Conservation (phyloP, 1,139 yeast species). For the Sugiyamaella neomexicana region DNA sequence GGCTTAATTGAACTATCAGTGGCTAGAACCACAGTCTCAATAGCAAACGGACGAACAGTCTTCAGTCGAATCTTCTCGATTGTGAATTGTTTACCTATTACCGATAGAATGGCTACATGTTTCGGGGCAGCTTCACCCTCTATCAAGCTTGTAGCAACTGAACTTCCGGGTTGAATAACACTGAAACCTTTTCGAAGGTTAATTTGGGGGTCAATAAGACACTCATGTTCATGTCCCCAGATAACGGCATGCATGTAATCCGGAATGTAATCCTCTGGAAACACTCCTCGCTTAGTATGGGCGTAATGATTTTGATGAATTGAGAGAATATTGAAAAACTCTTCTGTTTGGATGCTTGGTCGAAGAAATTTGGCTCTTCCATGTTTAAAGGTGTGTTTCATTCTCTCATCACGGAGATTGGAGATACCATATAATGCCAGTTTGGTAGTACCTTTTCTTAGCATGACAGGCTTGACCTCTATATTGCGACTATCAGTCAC, state of each 20-base stretch:
- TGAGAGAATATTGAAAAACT: constrained; percentile 83
- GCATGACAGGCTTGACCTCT: constrained; percentile 70
- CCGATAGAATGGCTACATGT: constrained; percentile 66
- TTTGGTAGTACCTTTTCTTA: constrained; percentile 79
- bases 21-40: constrained; percentile 61
- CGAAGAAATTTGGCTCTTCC: constrained; percentile 76
- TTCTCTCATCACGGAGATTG: constrained; percentile 84
- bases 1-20: constrained; percentile 56
- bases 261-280: constrained; percentile 86
- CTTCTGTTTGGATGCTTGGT: constrained; percentile 54
- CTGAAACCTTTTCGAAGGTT: constrained; percentile 72
- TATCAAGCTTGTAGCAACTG: constrained; percentile 86
- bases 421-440: constrained; percentile 88
- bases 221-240: constrained; percentile 99
- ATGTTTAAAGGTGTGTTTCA: constrained; percentile 77
- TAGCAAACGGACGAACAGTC: constrained; percentile 80
- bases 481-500: constrained; percentile 75
- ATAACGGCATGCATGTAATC: constrained; percentile 74
- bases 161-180: constrained; percentile 91
- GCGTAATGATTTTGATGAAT: constrained; percentile 89
- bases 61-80: constrained; percentile 65
- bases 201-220: constrained; percentile 66
- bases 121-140: constrained; percentile 83
- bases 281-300: constrained; percentile 74
- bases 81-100: constrained; percentile 59